Conservation (phyloP, 805 yeast genomes). For the Yamadazyma phyllophila region DNA sequence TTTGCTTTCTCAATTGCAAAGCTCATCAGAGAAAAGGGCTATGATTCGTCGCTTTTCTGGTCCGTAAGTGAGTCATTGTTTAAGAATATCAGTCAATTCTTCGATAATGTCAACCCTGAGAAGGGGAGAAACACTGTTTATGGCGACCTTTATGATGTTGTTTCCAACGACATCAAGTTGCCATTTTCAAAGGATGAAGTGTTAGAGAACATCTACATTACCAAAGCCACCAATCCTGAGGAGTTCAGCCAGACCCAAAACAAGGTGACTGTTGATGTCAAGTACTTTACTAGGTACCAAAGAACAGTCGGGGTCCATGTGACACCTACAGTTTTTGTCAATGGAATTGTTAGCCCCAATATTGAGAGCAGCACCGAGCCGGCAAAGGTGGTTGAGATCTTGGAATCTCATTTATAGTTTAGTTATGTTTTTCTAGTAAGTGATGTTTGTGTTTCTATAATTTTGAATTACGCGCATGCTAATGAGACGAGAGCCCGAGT, state of each 20-base stretch:
- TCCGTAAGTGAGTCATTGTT: conserved; percentile 56
- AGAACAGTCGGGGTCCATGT: conserved; percentile 80
- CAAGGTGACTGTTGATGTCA: conserved; percentile 57
- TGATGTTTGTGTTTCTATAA: no score
- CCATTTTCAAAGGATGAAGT: conserved; percentile 30
- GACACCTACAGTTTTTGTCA: conserved; percentile 75
- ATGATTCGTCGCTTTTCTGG: conserved; percentile 30
- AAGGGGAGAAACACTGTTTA: conserved; percentile 57
- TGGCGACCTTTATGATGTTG: conserved; percentile 47
- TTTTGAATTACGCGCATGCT: not conserved
- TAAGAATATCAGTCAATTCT: conserved; percentile 51
- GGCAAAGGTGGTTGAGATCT: conserved; percentile 41
- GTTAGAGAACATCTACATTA: conserved; percentile 38
- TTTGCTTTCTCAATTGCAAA: conserved; percentile 69
- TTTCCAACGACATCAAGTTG: conserved; percentile 23
- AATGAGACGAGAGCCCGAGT: conserved; percentile 7
- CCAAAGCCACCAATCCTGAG: conserved; percentile 19
- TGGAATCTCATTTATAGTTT: conserved; percentile 27
- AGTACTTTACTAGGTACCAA: conserved; percentile 68
- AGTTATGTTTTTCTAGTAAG: not conserved
- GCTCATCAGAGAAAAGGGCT: conserved; percentile 43
- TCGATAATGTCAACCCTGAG: conserved; percentile 58
- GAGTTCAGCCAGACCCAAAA: conserved; percentile 56
- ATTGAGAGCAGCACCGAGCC: conserved; percentile 63
- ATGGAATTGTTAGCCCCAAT: conserved; percentile 59